Conservation (phyloP, 2,329 filamentous ascomycete genomes). For the Zymoseptoria passerinii region DNA sequence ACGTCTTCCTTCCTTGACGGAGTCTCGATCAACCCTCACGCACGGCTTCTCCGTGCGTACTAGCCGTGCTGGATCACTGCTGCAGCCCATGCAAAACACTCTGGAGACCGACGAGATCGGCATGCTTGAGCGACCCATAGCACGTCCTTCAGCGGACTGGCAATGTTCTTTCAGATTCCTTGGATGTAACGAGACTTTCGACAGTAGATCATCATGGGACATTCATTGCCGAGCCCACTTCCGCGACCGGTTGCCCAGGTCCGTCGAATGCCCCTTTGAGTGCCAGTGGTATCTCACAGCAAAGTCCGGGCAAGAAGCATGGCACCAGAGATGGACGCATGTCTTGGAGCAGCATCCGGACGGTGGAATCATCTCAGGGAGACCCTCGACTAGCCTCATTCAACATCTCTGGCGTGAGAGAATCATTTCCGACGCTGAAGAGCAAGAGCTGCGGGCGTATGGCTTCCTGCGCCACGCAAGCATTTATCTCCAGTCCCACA, state of each 20-base stretch:
- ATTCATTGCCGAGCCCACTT: slow-evolving; percentile 13
- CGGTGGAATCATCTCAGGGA: not conserved
- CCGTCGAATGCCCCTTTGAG: slow-evolving; percentile 13
- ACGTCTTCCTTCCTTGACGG: slow-evolving; percentile 6
- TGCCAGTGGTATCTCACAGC: slow-evolving; percentile 6
- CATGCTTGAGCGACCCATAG: not conserved
- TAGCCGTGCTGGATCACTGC: not conserved
- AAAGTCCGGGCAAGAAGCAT: slow-evolving; percentile 9
- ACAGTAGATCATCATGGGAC: slow-evolving; percentile 10
- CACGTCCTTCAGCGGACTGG: not conserved
- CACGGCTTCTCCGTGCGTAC: not conserved
- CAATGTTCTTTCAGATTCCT: slow-evolving; percentile 17
- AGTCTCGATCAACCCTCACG: slow-evolving; percentile 1
- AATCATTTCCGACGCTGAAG: slow-evolving; percentile 9
- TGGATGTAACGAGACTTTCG: slow-evolving; percentile 8
- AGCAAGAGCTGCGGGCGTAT: slow-evolving; percentile 12
- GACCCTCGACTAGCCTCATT: slow-evolving; percentile 5
- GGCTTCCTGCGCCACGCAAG: slow-evolving; percentile 7
- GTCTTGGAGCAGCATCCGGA: slow-evolving; percentile 4
- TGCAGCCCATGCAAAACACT: not conserved
- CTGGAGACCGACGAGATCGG: slow-evolving; percentile 2
- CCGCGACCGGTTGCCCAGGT: slow-evolving; percentile 8
- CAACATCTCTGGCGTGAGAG: slow-evolving; percentile 12
- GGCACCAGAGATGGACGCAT: slow-evolving; percentile 12
- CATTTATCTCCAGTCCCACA: slow-evolving; percentile 5